Evolutionary conservation across 441 rosid species (phyloP).

Genomic region (Erodium trifolium): DNA sequence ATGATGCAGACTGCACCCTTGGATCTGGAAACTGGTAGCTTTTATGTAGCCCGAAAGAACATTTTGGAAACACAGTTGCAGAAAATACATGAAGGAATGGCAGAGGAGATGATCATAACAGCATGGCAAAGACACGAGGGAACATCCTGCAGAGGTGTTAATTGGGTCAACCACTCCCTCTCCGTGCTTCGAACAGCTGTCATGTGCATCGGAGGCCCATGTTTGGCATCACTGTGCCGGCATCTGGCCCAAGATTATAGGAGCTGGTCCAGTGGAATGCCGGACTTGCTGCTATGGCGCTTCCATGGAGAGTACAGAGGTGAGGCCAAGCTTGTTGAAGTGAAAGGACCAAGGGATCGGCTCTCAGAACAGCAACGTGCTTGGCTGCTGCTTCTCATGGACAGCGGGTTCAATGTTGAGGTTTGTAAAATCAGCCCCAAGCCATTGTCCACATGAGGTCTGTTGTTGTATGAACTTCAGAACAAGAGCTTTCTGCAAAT

Average conservation of each 20-base stretch:
- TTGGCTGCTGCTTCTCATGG: conserved; percentile 75
- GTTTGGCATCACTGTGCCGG: conserved; percentile 67
- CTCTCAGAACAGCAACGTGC: conserved; percentile 93
- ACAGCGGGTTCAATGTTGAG: conserved; percentile 71
- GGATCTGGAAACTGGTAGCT: conserved; percentile 70
- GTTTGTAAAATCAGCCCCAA: conserved; percentile 64
- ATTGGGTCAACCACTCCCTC: conserved; percentile 67
- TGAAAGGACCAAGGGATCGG: conserved; percentile 70
- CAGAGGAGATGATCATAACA: conserved; percentile 66
- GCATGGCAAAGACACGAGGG: conserved; percentile 67
- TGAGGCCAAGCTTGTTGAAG: conserved; percentile 95
- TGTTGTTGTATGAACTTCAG: background rate
- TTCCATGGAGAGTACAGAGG: conserved; percentile 66
- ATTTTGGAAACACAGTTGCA: conserved; percentile 52
- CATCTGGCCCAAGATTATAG: conserved; percentile 67
- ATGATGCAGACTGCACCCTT: conserved; percentile 61
- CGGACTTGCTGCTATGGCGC: conserved; percentile 83
- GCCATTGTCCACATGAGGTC: conserved; percentile 18
- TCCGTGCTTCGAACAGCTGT: conserved; percentile 76
- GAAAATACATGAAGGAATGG: conserved; percentile 59
- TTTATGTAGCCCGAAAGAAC: conserved; percentile 50
- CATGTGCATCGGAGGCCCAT: conserved; percentile 57
- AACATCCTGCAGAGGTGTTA: conserved; percentile 71
- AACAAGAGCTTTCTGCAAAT: background rate
- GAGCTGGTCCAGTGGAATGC: conserved; percentile 96